Conservation (phyloP, 192 early-diverging fungal genomes). For the Backusella liffmaniae region DNA sequence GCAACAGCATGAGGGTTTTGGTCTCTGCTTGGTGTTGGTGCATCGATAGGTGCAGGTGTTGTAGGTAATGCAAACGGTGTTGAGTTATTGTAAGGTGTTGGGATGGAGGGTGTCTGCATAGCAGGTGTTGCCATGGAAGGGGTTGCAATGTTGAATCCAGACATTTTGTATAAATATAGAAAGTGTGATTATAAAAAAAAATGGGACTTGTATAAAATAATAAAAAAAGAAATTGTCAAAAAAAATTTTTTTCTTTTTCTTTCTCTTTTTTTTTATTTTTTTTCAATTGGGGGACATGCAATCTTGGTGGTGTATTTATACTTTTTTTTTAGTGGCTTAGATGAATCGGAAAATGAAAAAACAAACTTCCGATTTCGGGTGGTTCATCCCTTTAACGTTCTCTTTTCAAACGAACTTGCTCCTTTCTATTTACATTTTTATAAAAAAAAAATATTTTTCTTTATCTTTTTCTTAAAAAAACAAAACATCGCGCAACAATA, state of each 20-base stretch:
- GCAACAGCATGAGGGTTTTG: constrained; percentile 46
- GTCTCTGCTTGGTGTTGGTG: constrained; percentile 42
- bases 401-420: not conserved
- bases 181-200: constrained; percentile 11
- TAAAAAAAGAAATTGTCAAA: not conserved
- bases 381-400: not conserved
- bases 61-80: constrained; percentile 40
- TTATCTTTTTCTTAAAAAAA: not conserved
- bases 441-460: not conserved
- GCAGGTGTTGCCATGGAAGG: constrained; percentile 36
- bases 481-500: not conserved
- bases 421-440: not conserved
- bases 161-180: constrained; percentile 26
- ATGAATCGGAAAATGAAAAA: constrained; percentile 12
- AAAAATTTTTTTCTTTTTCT: constrained; percentile 13
- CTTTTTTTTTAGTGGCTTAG: constrained; percentile 28
- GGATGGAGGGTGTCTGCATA: constrained; percentile 26
- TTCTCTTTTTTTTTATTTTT: constrained; percentile 1
- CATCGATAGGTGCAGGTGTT: constrained; percentile 41
- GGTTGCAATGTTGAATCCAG: constrained; percentile 42
- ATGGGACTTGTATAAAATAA: not conserved
- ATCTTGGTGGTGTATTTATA: constrained; percentile 25
- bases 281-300: constrained; percentile 12
- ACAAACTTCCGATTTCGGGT: constrained; percentile 1
- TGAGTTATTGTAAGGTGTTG: constrained; percentile 26